Base-by-base conservation (phyloP, 1,284 basidiomycete genomes). In the Moesziomyces antarcticus region DNA sequence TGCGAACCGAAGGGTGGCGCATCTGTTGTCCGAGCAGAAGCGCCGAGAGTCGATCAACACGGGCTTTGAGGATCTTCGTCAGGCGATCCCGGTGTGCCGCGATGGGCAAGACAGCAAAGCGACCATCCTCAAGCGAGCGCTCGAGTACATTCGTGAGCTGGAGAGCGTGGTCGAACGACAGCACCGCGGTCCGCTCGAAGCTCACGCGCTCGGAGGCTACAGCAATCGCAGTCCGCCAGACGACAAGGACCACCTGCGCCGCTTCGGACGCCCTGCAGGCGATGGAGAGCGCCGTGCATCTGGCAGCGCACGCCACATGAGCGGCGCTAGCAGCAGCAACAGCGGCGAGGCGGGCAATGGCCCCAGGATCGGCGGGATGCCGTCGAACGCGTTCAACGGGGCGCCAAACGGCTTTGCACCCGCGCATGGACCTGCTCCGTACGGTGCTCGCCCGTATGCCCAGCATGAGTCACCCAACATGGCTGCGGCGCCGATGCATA, bases 21-120 rank as follows among this genome's bases (percentile, higher is more conserved):
- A 74, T 40, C 60, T 74, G 1, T 59, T 74, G 2, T 74, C 72
- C 16, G 72, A 74, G 40, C 72, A 74, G 22, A 70, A 70, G 40
- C 68, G 73, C 25, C 73, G 73, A 45, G 73, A 75, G 61, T 65
- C 61, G 49, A 75, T 75, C 73, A 75, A 75, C 59, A 62, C 69
- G 5, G 73, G 73, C 2, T 75, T 75, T n/a, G 73, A 75, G 24
- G 73, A 75, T 20, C 58, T 75, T 20, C 68, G 73, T 6, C 68
- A 72, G 45, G 56, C 65, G 20, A 61, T 75, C 10, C 73, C 73
- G 5, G 61, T 64, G 3, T 75, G 73, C 25, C 64, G 73, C 35
- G 73, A 75, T 20, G 73, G 73, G 2, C 68, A 69, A 41, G 73
- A 75, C 54, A 75, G 73, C 73, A 75, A 75, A 47, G 73, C 73